Conservation (phyloP, 73 alveolate species). For the Strombidium stylifer region DNA sequence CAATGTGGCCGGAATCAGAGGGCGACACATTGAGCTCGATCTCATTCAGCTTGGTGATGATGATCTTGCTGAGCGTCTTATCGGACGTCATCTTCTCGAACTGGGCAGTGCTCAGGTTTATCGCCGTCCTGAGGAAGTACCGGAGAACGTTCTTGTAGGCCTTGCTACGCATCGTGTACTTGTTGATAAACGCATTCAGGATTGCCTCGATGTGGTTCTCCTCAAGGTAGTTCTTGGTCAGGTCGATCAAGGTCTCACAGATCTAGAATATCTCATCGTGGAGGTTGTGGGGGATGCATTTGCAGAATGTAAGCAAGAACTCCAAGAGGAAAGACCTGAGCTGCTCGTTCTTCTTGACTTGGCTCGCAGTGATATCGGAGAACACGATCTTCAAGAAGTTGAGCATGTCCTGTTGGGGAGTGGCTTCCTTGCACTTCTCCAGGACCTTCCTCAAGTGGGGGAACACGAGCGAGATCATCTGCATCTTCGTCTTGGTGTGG, state of each 20-base stretch:
- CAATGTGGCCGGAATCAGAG: too few relatives aligned
- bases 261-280: conserved; percentile 61
- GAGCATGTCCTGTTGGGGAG: conserved; percentile 65
- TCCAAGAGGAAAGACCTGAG: conserved; percentile 11
- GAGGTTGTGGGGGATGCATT: conserved; percentile 65
- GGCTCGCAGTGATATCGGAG: conserved; percentile 1
- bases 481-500: conserved; percentile 13
- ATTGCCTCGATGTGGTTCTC: conserved; percentile 8
- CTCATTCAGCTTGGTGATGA: too few relatives aligned
- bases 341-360: conserved; percentile 8
- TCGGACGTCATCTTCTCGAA: too few relatives aligned
- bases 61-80: too few relatives aligned
- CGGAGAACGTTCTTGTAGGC: conserved; percentile 58
- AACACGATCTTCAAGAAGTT: conserved; percentile 46
- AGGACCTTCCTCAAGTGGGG: conserved; percentile 38
- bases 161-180: conserved; percentile 65
- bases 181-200: conserved; percentile 40
- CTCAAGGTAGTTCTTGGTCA: background rate
- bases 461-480: conserved; percentile 17
- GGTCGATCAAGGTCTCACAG: conserved; percentile 21
- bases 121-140: too few relatives aligned
- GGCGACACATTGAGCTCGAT: too few relatives aligned
- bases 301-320: conserved; percentile 30
- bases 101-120: too few relatives aligned
- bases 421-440: conserved; percentile 24